A percentile compares a stretch with the other conserved stretches of the same genome.
These are phyloP conservation scores for Bacidia gigantensis DNA, from an alignment of 495 filamentous ascomycete genomes.

Conservation along the genomic window DNA sequence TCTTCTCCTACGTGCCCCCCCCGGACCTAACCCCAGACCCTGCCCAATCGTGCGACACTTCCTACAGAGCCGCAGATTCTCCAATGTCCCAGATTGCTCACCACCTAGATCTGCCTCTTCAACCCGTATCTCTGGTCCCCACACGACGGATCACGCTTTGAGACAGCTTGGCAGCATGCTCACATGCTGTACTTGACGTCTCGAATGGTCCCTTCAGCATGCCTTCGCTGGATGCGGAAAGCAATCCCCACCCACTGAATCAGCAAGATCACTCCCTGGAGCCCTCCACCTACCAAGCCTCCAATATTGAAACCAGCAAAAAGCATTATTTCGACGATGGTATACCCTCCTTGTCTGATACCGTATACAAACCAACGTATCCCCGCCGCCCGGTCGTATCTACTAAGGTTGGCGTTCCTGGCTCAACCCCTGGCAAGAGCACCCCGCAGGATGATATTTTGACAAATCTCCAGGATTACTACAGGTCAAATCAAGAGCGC, in stretches of 20 bases:
- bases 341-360: slow-evolving; percentile 14
- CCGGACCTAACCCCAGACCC: not conserved
- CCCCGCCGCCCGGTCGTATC: slow-evolving; percentile 20
- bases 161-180: not conserved
- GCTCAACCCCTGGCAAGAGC: slow-evolving; percentile 9
- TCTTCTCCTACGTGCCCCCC: not conserved
- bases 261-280: slow-evolving; percentile 4
- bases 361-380: slow-evolving; percentile 14
- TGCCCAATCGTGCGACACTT: slow-evolving; percentile 6
- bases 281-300: slow-evolving; percentile 7
- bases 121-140: not conserved
- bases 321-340: slow-evolving; percentile 1
- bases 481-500: slow-evolving; percentile 27
- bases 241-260: slow-evolving; percentile 10
- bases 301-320: slow-evolving; percentile 1
- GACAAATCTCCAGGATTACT: slow-evolving; percentile 41
- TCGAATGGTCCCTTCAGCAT: slow-evolving; percentile 12
- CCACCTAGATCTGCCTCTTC: not conserved
- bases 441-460: slow-evolving; percentile 22
- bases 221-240: slow-evolving; percentile 16
- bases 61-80: slow-evolving; percentile 3
- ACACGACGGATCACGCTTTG: not conserved
- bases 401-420: slow-evolving; percentile 16
- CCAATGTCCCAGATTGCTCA: slow-evolving; percentile 1
- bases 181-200: slow-evolving; percentile 10